These are phyloP conservation scores for Acacia confusa DNA, from an alignment of 306 rosid genomes.

Conservation along the genomic window DNA sequence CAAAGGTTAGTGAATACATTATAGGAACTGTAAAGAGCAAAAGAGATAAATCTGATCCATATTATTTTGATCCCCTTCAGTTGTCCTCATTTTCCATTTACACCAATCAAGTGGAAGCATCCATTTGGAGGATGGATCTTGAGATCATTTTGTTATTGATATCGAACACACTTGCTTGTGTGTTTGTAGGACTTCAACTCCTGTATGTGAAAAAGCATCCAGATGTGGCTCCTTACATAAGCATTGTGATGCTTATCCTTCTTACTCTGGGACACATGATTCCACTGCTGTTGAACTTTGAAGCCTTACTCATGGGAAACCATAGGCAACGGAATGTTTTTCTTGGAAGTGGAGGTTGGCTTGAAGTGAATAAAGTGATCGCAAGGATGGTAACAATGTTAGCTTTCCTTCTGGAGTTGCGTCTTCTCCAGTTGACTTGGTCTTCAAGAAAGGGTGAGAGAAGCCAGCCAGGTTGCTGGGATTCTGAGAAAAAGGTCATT, in stretches of 20 bases:
- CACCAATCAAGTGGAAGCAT: slow-evolving; percentile 58
- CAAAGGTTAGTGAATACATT: slow-evolving; percentile 43
- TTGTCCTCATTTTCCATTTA: slow-evolving; percentile 58
- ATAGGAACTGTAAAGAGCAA: slow-evolving; percentile 76
- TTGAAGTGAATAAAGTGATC: slow-evolving; percentile 75
- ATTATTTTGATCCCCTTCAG: slow-evolving; percentile 59
- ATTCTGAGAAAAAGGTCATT: slow-evolving; percentile 64
- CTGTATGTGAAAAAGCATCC: slow-evolving; percentile 65
- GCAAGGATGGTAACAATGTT: slow-evolving; percentile 79
- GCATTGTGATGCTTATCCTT: slow-evolving; percentile 65
- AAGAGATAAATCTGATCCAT: slow-evolving; percentile 57
- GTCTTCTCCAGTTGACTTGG: slow-evolving; percentile 78
- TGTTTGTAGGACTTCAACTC: slow-evolving; percentile 82
- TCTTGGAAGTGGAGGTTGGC: slow-evolving; percentile 79
- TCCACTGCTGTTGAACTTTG: slow-evolving; percentile 78
- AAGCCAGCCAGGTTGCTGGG: slow-evolving; percentile 52
- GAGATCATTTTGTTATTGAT: slow-evolving; percentile 74
- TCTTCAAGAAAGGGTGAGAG: slow-evolving; percentile 61
- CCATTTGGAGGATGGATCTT: slow-evolving; percentile 83
- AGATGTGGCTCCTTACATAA: slow-evolving; percentile 62
- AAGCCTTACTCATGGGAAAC: slow-evolving; percentile 60
- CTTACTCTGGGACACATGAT: slow-evolving; percentile 77
- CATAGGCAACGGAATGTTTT: slow-evolving; percentile 51
- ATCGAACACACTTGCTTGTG: slow-evolving; percentile 77
- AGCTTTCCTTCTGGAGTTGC: slow-evolving; percentile 74